Evolutionary conservation across 208 protist genomes (phyloP).

Genomic region (Trypanosoma scelopori): DNA sequence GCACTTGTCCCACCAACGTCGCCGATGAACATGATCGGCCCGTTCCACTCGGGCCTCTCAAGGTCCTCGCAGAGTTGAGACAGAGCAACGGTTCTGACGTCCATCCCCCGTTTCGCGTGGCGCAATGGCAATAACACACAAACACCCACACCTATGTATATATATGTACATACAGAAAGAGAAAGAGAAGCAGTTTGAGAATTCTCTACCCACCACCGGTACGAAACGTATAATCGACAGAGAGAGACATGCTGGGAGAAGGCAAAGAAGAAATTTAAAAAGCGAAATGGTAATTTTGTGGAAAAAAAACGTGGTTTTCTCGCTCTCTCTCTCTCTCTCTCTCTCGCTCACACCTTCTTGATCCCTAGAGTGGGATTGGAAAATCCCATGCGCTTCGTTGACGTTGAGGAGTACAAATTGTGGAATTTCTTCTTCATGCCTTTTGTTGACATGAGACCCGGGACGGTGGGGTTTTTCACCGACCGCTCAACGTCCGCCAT

Average conservation of each 20-base stretch:
- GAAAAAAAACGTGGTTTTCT: too few species aligned
- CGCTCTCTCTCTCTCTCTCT: too few species aligned
- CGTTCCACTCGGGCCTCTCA: conserved; percentile 28
- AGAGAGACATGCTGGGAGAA: background rate
- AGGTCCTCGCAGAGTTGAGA: conserved; percentile 36
- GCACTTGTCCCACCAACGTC: conserved; percentile 77
- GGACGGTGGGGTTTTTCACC: conserved; percentile 85
- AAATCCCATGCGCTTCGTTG: conserved; percentile 88
- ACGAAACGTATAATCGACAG: too few species aligned
- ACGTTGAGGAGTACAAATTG: conserved; percentile 88
- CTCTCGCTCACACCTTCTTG: conserved; percentile 71
- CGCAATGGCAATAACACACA: conserved; percentile 4
- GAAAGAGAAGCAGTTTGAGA: background rate
- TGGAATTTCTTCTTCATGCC: conserved; percentile 93
- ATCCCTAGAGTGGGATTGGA: conserved; percentile 81
- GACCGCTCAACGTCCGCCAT: conserved; percentile 64
- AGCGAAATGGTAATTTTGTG: too few species aligned
- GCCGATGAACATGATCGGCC: conserved; percentile 60
- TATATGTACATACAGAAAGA: conserved; percentile 1
- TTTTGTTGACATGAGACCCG: conserved; percentile 88
- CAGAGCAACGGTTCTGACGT: conserved; percentile 32
- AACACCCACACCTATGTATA: conserved; percentile 5
- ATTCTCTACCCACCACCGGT: background rate
- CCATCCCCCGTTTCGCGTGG: conserved; percentile 12
- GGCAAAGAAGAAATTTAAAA: conserved; percentile 16